Conservation (phyloP, 1,284 basidiomycete genomes). For the Gomphus bonarii region DNA sequence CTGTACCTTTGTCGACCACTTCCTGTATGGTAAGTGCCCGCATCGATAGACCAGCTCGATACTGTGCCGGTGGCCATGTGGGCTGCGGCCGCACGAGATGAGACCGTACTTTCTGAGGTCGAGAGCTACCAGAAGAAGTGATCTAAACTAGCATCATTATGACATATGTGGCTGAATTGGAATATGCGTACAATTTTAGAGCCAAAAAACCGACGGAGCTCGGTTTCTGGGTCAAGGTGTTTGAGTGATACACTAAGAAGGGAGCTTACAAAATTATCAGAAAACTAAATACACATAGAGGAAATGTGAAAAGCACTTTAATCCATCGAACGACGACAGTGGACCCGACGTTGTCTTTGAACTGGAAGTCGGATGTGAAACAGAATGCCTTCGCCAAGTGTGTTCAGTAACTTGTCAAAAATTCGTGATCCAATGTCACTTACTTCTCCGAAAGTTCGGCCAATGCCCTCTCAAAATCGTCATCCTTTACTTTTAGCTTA, state of each 20-base stretch:
- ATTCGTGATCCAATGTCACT: slow-evolving; percentile 15
- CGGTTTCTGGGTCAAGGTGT: slow-evolving; percentile 78
- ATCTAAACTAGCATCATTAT: slow-evolving; percentile 18
- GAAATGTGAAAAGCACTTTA: not conserved
- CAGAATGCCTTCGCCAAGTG: not conserved
- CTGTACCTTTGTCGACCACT: slow-evolving; percentile 30
- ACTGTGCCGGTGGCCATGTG: slow-evolving; percentile 51
- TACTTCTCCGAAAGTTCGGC: slow-evolving; percentile 74
- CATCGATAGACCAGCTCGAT: slow-evolving; percentile 62
- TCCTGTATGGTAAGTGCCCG: slow-evolving; percentile 49
- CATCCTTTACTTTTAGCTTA: slow-evolving; percentile 25
- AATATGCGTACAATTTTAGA: slow-evolving; percentile 63
- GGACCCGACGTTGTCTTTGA: not conserved
- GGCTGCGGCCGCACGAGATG: slow-evolving; percentile 52
- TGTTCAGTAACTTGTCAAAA: not conserved
- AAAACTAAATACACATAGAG: not conserved
- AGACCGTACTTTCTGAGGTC: slow-evolving; percentile 35
- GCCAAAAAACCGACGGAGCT: slow-evolving; percentile 88
- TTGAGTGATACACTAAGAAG: slow-evolving; percentile 68
- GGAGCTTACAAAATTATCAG: slow-evolving; percentile 46
- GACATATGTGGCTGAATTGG: slow-evolving; percentile 14
- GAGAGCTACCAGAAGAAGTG: slow-evolving; percentile 20
- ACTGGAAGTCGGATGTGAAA: not conserved
- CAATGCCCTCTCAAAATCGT: slow-evolving; percentile 76
- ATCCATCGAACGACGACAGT: not conserved